These are phyloP conservation scores for Tetrapisispora fleetii DNA, from an alignment of 805 yeast species.

Conservation along the genomic window DNA sequence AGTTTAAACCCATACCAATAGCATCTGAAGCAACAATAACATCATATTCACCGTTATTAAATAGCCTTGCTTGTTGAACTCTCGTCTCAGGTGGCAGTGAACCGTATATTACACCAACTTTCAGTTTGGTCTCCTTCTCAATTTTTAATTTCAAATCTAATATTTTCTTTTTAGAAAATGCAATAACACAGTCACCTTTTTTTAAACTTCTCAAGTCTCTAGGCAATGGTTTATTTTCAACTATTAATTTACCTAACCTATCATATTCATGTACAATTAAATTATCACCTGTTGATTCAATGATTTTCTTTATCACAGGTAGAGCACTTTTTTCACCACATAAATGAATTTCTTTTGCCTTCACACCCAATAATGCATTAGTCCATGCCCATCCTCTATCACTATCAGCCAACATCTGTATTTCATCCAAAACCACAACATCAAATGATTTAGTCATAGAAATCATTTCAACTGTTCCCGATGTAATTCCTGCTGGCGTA, in stretches of 20 bases:
- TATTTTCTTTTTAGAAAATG: conserved; percentile 70
- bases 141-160: conserved; percentile 58
- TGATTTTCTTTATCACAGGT: conserved; percentile 51
- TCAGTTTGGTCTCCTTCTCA: conserved; percentile 49
- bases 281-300: conserved; percentile 67
- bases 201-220: conserved; percentile 20
- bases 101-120: conserved; percentile 88
- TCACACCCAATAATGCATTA: conserved; percentile 74
- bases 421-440: conserved; percentile 87
- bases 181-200: conserved; percentile 83
- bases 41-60: conserved; percentile 72
- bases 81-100: conserved; percentile 94
- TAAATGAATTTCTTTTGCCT: conserved; percentile 75
- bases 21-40: conserved; percentile 94
- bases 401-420: conserved; percentile 83
- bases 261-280: conserved; percentile 60
- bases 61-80: conserved; percentile 67
- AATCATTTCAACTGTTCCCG: conserved; percentile 92
- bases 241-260: conserved; percentile 62
- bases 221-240: conserved; percentile 36
- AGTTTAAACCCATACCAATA: conserved; percentile 92
- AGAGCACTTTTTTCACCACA: conserved; percentile 91
- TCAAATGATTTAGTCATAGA: conserved; percentile 62
- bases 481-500: conserved; percentile 59
- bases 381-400: conserved; percentile 93